Base-by-base conservation (phyloP, 768 basidiomycete species). In the Solioccasus polychromus region DNA sequence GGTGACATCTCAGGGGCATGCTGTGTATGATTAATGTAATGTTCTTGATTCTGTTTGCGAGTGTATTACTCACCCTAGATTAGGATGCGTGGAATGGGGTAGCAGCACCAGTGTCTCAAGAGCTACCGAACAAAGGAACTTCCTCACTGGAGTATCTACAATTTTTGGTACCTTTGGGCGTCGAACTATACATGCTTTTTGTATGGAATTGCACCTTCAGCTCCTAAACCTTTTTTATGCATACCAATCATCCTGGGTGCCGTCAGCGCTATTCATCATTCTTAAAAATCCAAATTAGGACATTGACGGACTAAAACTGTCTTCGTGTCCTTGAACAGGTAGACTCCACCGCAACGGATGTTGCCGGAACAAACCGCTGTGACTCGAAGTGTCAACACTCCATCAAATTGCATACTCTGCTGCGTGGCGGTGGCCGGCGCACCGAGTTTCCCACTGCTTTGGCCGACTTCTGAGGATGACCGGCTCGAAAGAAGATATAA, bases 261-360 rank as follows among this genome's bases (percentile, higher is more conserved):
- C n/a, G n/a, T n/a, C n/a, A n/a, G n/a, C n/a, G n/a, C n/a, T n/a
- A n/a, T 47, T 70, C 68, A 54, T 80, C 76, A 24, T 65, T 63
- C 54, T 75, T 69, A 10, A 80, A 61, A 19, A 72, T 68, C 1
- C 57, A 47, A 32, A 78, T 75, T 31, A 75, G 63, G 15, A 76
- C 70, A 10, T 59, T 53, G 39, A 78, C 61, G 3, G 74, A 67
- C 54, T n/a, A n/a, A n/a, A n/a, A n/a, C n/a, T n/a, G n/a, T n/a
- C n/a, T n/a, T n/a, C n/a, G n/a, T n/a, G 24, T 61, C 62, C 24
- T 69, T 59, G 60, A 78, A 71, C 5, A 76, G 63, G 51, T 68
- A 77, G n/a, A n/a, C n/a, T n/a, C n/a, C n/a, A n/a, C n/a, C n/a
- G n/a, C n/a, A n/a, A n/a, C n/a, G 6, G 60, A 61, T 2, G 59